Conservation (phyloP, 306 rosid species). For the Pterocarpus macrocarpus region DNA sequence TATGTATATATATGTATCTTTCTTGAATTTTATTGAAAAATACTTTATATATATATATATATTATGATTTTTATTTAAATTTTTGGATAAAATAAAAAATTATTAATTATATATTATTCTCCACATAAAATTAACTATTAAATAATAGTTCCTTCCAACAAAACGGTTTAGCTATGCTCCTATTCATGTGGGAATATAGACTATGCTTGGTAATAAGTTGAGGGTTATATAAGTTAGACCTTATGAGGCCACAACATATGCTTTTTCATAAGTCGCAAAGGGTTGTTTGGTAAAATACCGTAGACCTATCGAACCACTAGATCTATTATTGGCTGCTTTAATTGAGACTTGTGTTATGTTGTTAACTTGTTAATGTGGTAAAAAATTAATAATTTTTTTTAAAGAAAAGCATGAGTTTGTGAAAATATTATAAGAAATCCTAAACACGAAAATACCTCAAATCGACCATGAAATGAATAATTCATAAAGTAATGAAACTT, state of each 20-base stretch:
- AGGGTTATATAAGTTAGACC: constrained; percentile 40
- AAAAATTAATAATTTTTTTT: constrained; percentile 34
- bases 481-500: too few relatives aligned
- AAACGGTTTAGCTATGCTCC: too few relatives aligned
- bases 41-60: too few relatives aligned
- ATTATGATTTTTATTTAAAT: too few relatives aligned
- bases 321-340: constrained; percentile 6
- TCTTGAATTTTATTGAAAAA: too few relatives aligned
- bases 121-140: too few relatives aligned
- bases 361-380: constrained; percentile 8
- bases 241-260: constrained; percentile 44
- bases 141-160: too few relatives aligned
- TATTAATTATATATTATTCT: too few relatives aligned
- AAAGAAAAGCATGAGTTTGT: not conserved
- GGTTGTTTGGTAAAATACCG: constrained; percentile 28
- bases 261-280: constrained; percentile 38
- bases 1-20: too few relatives aligned
- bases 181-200: constrained; percentile 45
- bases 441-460: not conserved
- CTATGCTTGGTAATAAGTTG: constrained; percentile 54
- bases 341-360: constrained; percentile 33
- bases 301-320: constrained; percentile 23
- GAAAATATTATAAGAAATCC: not conserved
- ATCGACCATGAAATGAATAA: not conserved
- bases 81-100: too few relatives aligned